These are phyloP conservation scores for Coix lacrymajobi DNA, from an alignment of 176 grass and related monocot species.

Conservation along the genomic window DNA sequence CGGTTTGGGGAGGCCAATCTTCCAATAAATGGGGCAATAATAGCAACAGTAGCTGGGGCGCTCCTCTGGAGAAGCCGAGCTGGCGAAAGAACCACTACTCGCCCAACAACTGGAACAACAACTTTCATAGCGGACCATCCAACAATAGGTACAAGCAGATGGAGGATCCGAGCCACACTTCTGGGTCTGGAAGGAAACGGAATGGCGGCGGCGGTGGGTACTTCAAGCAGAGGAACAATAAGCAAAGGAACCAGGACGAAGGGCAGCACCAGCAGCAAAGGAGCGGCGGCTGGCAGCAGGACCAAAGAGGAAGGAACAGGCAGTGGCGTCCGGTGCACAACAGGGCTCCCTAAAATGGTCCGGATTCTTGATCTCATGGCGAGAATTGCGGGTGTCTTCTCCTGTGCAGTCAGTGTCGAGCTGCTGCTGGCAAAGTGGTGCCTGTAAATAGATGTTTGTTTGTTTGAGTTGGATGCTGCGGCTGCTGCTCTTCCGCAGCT, in stretches of 20 bases:
- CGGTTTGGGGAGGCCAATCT: conserved; percentile 22
- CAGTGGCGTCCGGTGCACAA: not conserved
- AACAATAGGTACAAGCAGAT: not conserved
- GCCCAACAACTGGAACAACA: not conserved
- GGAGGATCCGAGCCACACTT: not conserved
- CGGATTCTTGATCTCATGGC: not conserved
- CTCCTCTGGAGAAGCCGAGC: not conserved
- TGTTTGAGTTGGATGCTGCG: not conserved
- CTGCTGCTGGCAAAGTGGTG: not conserved
- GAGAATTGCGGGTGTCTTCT: not conserved
- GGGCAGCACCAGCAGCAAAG: not conserved
- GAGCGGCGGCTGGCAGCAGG: not conserved
- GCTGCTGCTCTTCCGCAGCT: not conserved
- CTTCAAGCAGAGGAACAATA: conserved; percentile 16
- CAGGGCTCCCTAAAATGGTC: not conserved
- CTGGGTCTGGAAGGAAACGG: conserved; percentile 40
- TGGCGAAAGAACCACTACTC: conserved; percentile 17
- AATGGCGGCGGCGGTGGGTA: not conserved
- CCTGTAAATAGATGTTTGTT: not conserved
- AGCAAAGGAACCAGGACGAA: conserved; percentile 18
- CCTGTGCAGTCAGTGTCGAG: not conserved
- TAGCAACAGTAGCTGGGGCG: conserved; percentile 28
- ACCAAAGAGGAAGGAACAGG: not conserved
- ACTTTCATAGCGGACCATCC: not conserved
- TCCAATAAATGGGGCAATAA: conserved; percentile 23